Percentiles rank a stretch among this genome's conserved stretches.
phyloP scores from a whole-genome alignment of 2,329 filamentous ascomycete species.

The Calycina marina region DNA sequence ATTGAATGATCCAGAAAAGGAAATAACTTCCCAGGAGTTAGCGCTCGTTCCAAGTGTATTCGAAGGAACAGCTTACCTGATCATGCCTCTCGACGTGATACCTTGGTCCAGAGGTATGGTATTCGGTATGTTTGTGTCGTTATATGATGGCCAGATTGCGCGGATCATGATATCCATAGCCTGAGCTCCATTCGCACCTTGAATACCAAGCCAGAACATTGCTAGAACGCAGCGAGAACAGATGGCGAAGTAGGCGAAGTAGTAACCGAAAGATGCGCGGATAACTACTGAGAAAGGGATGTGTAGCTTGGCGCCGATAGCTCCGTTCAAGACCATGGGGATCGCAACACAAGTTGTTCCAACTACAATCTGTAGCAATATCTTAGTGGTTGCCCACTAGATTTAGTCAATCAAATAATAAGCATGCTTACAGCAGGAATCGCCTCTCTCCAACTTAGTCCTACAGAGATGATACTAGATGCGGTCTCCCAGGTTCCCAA shows the following conservation, averaged over 20 bases:
- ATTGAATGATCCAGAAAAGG: constrained; percentile 25
- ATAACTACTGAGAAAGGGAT: constrained; percentile 32
- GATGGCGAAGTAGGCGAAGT: constrained; percentile 27
- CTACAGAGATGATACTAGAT: constrained; percentile 32
- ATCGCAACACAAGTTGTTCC: constrained; percentile 46
- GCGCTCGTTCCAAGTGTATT: neutral
- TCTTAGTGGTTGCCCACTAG: constrained; percentile 1
- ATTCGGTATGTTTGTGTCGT: constrained; percentile 18
- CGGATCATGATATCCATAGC: constrained; percentile 29
- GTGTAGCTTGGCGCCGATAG: constrained; percentile 30
- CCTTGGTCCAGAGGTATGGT: constrained; percentile 4
- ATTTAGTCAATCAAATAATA: constrained; percentile 8
- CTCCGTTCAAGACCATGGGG: constrained; percentile 33
- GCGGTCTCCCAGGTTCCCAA: constrained; percentile 37
- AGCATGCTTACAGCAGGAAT: constrained; percentile 24
- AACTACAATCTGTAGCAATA: constrained; percentile 32
- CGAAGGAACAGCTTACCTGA: neutral
- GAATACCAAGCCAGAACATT: constrained; percentile 48
- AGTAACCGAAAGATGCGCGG: constrained; percentile 31
- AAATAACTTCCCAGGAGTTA: constrained; percentile 28
- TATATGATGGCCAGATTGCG: constrained; percentile 40
- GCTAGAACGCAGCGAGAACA: constrained; percentile 29
- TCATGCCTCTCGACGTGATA: constrained; percentile 8
- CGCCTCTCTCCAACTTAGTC: constrained; percentile 39
- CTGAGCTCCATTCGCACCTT: constrained; percentile 47